Base-by-base conservation (phyloP, 495 filamentous ascomycete genomes). In the Penicillium dipodomyicola region DNA sequence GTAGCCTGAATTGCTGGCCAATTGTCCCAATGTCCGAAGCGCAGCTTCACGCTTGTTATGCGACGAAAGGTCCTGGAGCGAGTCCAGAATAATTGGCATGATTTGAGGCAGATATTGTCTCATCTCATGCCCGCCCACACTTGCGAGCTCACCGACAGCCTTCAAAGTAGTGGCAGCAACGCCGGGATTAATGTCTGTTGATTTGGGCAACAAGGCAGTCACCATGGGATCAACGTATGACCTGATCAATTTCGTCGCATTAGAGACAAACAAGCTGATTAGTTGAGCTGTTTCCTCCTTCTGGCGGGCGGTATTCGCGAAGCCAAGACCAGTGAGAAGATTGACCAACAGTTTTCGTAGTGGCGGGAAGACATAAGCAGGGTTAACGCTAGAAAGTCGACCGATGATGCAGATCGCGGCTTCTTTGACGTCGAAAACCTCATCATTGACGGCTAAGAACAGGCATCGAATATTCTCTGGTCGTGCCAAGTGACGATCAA, bases 211-310 rank as follows among this genome's bases (percentile, higher is more conserved):
- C 30, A 99, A 79, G 0, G 96, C 90, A 14, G 86, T 85, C 45
- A 96, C 87, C 82, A 97, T 95, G 12, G 94, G 92, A 62, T 94
- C 91, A 48, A 97, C 94, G 68, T 97, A 97, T 6, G 93, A 92
- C 63, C 91, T 91, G 65, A 97, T 94, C 22, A 97, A 77, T 40
- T 87, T 88, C 46, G 93, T 90, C 5, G 92, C 91, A 61, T 96
- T 93, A 53, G 88, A 86, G 25, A 96, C 91, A 23, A 97, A 86
- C 46, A 97, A 80, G 60, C 91, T 93, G 55, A 99, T 90, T 9
- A 99, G 81, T 66, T 88, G 91, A 14, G 94, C 91, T 64, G 91
- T 95, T 70, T 99, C 92, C 73, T 97, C 93, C 63, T 97, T 96
- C 68, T 91, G 93, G 32, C 90, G 86, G 40, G 92, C 80, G 35